A percentile compares a stretch with the other conserved stretches of the same genome.
Evolutionary conservation across 2,329 filamentous ascomycete genomes (phyloP).

Genomic region (Colletotrichum tabaci): DNA sequence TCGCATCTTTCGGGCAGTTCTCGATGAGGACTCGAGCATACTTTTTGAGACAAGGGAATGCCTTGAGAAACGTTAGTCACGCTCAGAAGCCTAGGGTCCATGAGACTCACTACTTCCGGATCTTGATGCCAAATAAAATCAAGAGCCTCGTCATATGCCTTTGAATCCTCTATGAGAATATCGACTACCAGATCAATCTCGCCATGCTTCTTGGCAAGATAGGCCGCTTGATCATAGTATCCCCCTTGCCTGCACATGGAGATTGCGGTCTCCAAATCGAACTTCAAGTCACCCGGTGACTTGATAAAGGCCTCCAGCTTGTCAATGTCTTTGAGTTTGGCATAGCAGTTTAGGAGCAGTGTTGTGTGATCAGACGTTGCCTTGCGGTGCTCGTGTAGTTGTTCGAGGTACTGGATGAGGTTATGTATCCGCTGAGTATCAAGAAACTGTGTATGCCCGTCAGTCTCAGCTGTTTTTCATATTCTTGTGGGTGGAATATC

Average conservation of each 20-base stretch:
- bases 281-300: conserved; percentile 92
- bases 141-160: conserved; percentile 88
- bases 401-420: conserved; percentile 95
- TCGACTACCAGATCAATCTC: conserved; percentile 96
- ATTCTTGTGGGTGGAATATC: too few species aligned
- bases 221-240: conserved; percentile 97
- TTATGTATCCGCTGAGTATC: conserved; percentile 99
- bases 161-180: conserved; percentile 95
- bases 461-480: conserved; percentile 44
- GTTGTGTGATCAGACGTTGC: conserved; percentile 97
- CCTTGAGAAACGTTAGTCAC: conserved; percentile 64
- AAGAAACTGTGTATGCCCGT: conserved; percentile 75
- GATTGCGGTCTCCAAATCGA: conserved; percentile 97
- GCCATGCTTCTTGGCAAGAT: conserved; percentile 92
- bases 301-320: conserved; percentile 98
- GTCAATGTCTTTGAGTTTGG: conserved; percentile 95
- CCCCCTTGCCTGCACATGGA: conserved; percentile 97
- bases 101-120: conserved; percentile 75
- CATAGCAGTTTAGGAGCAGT: conserved; percentile 94
- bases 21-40: conserved; percentile 93
- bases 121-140: conserved; percentile 93
- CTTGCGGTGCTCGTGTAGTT: conserved; percentile 93
- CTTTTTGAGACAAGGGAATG: conserved; percentile 92
- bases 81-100: neutral
- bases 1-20: conserved; percentile 86